Evolutionary conservation across 768 basidiomycete species (phyloP).

Genomic region (Dioszegia crocea): DNA sequence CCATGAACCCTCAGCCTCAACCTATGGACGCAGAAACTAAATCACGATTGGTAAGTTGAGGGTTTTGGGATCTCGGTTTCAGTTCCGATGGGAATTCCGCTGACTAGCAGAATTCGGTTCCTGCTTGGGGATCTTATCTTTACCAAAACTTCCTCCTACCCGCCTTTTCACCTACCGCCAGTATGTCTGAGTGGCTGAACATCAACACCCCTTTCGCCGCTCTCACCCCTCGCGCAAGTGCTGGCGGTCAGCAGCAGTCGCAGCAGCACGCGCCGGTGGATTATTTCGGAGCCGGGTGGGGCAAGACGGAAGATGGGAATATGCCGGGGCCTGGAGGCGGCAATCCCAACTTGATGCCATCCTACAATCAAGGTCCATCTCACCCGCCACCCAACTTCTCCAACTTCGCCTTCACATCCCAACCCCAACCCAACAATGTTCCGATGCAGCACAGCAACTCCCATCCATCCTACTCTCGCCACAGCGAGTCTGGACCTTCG

Average conservation of each 20-base stretch:
- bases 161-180: conserved; percentile 30
- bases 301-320: neutral
- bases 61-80: neutral
- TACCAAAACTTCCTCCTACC: conserved; percentile 40
- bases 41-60: conserved; percentile 7
- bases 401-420: neutral
- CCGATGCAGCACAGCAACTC: conserved; percentile 8
- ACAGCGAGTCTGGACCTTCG: conserved; percentile 16
- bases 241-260: conserved; percentile 1
- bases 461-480: neutral
- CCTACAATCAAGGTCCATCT: neutral
- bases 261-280: neutral
- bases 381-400: neutral
- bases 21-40: conserved; percentile 7
- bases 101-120: conserved; percentile 13
- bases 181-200: conserved; percentile 15
- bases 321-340: neutral
- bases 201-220: conserved; percentile 16
- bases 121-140: conserved; percentile 40
- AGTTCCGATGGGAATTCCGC: neutral
- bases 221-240: neutral
- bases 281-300: conserved; percentile 4
- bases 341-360: neutral
- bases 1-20: conserved; percentile 1
- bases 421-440: neutral